Percentiles rank a stretch among this genome's conserved stretches.
phyloP scores from a whole-genome alignment of 768 basidiomycete genomes.

The Pisolithus sp. region DNA sequence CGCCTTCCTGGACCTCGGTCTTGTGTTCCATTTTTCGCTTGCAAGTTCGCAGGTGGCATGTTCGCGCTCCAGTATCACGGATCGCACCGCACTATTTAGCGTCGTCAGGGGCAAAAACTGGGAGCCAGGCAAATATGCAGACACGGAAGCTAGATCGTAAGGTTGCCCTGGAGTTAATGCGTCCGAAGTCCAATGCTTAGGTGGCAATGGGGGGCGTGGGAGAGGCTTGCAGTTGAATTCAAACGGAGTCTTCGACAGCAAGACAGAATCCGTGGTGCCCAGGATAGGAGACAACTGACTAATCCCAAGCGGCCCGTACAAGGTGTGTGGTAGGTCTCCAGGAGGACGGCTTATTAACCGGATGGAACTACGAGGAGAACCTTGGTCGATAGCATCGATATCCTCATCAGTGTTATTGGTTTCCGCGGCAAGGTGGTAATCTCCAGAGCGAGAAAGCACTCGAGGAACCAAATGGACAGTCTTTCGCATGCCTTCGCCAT shows the following conservation, averaged over 20 bases:
- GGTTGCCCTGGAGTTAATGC: background rate
- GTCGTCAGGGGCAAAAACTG: constrained; percentile 15
- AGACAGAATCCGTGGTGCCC: constrained; percentile 24
- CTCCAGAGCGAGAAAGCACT: background rate
- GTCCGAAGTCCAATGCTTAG: constrained; percentile 7
- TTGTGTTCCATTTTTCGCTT: no score
- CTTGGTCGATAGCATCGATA: background rate
- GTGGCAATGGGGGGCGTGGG: constrained; percentile 17
- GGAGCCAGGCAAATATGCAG: constrained; percentile 9
- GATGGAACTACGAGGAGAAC: constrained; percentile 19
- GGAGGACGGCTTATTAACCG: constrained; percentile 16
- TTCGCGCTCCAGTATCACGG: no score
- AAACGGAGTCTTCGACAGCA: constrained; percentile 14
- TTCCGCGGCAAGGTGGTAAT: background rate
- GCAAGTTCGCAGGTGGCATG: no score
- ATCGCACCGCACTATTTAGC: no score
- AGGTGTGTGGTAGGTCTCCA: constrained; percentile 14
- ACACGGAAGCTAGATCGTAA: background rate
- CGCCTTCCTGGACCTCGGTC: no score
- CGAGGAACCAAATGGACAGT: background rate
- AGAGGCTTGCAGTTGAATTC: constrained; percentile 11
- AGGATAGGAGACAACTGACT: constrained; percentile 15
- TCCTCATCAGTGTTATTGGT: constrained; percentile 7
- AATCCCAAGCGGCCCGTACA: constrained; percentile 16
- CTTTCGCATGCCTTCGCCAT: background rate